Conservation (phyloP, 1,139 yeast genomes). For the Candida mesenterica region DNA sequence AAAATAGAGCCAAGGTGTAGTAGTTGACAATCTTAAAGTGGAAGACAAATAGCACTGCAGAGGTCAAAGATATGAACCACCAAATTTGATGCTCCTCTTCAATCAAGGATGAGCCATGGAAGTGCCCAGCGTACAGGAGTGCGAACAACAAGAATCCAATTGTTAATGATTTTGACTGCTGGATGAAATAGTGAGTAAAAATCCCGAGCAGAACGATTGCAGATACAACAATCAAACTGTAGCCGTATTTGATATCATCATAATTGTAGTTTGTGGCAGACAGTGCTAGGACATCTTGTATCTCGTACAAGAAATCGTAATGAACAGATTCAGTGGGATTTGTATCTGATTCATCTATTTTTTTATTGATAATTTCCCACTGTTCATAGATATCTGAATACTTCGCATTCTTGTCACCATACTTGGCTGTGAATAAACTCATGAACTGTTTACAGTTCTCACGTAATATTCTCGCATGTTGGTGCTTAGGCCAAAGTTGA, state of each 20-base stretch:
- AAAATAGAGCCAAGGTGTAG: conserved; percentile 26
- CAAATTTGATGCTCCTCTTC: conserved; percentile 97
- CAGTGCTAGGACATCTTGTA: conserved; percentile 58
- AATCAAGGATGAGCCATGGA: conserved; percentile 88
- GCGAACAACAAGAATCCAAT: conserved; percentile 32
- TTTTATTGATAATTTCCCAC: conserved; percentile 6
- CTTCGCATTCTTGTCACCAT: conserved; percentile 11
- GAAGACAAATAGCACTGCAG: conserved; percentile 16
- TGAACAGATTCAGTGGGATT: conserved; percentile 19
- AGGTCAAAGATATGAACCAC: conserved; percentile 70
- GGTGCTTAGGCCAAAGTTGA: conserved; percentile 46
- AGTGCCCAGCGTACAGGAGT: conserved; percentile 51
- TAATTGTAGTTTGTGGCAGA: conserved; percentile 77
- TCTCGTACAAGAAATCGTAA: conserved; percentile 39
- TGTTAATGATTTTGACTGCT: conserved; percentile 17
- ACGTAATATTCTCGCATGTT: conserved; percentile 39
- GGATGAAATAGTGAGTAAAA: conserved; percentile 17
- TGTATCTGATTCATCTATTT: conserved; percentile 4
- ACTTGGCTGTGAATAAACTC: conserved; percentile 29
- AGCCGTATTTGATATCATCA: conserved; percentile 48
- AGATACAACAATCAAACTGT: conserved; percentile 24
- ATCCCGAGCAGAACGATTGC: conserved; percentile 19
- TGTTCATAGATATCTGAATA: conserved; percentile 2
- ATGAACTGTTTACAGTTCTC: conserved; percentile 67
- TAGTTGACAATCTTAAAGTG: conserved; percentile 7